Evolutionary conservation across 108 stramenopile genomes (phyloP).

Genomic region (Skeletonema costatum): DNA sequence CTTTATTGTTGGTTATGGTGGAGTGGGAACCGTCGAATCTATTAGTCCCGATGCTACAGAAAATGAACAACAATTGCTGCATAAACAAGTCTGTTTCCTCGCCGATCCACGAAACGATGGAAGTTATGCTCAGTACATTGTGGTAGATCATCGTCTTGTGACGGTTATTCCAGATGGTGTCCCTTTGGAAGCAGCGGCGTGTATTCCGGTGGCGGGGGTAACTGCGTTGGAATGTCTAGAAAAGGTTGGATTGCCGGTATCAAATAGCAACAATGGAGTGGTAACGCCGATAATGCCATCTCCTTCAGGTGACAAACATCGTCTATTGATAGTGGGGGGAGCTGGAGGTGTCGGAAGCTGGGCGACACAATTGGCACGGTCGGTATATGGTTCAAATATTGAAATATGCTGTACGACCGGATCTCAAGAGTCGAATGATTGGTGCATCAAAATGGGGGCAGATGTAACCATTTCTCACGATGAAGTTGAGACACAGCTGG

Average conservation of each 20-base stretch:
- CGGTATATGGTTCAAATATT: constrained; percentile 34
- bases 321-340: constrained; percentile 51
- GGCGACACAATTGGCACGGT: constrained; percentile 30
- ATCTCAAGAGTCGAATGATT: constrained; percentile 22
- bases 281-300: not conserved
- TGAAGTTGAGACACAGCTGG: constrained; percentile 22
- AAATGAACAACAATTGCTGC: constrained; percentile 7
- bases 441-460: constrained; percentile 48
- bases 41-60: constrained; percentile 3
- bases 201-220: constrained; percentile 50
- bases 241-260: constrained; percentile 35
- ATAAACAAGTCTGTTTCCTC: constrained; percentile 41
- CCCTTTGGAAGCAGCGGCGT: constrained; percentile 28
- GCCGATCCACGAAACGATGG: constrained; percentile 44
- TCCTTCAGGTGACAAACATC: not conserved
- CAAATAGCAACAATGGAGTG: not conserved
- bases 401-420: constrained; percentile 53
- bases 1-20: constrained; percentile 58
- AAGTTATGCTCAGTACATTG: constrained; percentile 47
- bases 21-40: constrained; percentile 38
- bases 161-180: constrained; percentile 18
- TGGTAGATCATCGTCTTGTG: constrained; percentile 43
- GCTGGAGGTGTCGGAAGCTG: constrained; percentile 65
- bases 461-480: constrained; percentile 30
- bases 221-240: constrained; percentile 55